Base-by-base conservation (phyloP, 75 land plant genomes). In the Chamaecyparis obtusa region DNA sequence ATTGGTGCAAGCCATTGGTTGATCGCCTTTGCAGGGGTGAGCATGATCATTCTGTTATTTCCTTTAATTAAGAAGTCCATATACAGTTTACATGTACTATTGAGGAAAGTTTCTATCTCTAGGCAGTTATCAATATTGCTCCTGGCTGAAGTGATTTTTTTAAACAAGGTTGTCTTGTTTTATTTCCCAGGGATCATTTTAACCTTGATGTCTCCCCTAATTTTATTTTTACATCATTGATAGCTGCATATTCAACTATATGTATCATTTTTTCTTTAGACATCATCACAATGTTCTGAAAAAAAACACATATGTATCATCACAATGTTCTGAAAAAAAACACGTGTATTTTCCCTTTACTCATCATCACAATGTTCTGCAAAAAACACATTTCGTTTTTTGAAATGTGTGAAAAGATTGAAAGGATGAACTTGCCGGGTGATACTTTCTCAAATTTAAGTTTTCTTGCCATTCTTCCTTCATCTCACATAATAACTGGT, bases 11-110 rank as follows among this genome's bases (percentile, higher is more conserved):
- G 16, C 76, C 76, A 33, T 32, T 72, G 76, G 76, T 72, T 32
- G 76, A 72, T 72, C 76, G 76, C 36, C 76, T 72, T 72, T 32
- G 76, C 76, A 72, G 27, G 11, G 76, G 76, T 72, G 76, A 72
- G 76, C 13, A 11, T 72, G 76, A 9, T 72, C 37, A 72, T 72
- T 32, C 35, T 33, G 33, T 72, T 72, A 36, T 13, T 72, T 33
- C 14, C 32, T 33, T 33, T 30, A 72, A 30, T 72, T 72, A 72
- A 33, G 36, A 72, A 32, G 11, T 72, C 76, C 35, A 30, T 32
- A 72, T 9, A 72, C 75, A 19, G 27, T 60, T 60, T 60, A 60
- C 67, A 60, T 21, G 21, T 60, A 72, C 36, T n/a, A 69, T 30
- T n/a, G n/a, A 27, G n/a, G 72, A n/a, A 10, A 72, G 75, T 30